These are phyloP conservation scores for Paramecium tetraurelia DNA, from an alignment of 73 alveolate genomes.

Conservation along the genomic window DNA sequence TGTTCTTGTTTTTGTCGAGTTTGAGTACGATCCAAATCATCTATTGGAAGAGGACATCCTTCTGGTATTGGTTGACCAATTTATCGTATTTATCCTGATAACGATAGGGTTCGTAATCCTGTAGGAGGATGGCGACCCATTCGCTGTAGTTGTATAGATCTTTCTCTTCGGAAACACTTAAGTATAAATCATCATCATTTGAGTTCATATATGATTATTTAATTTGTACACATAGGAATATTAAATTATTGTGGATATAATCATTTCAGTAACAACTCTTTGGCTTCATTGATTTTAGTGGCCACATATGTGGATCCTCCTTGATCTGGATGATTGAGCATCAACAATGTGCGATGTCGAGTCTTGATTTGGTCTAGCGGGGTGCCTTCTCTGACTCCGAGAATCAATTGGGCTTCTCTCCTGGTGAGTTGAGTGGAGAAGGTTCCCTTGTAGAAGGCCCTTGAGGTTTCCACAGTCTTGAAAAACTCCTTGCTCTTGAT, in stretches of 20 bases:
- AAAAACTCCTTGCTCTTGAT: not conserved
- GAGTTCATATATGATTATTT: not conserved
- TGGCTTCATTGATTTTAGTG: constrained; percentile 91
- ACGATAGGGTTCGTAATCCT: constrained; percentile 15
- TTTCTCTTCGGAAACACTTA: constrained; percentile 2
- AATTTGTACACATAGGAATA: not conserved
- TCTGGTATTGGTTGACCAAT: not conserved
- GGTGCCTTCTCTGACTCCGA: constrained; percentile 75
- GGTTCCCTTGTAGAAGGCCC: constrained; percentile 70
- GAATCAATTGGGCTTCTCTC: constrained; percentile 83
- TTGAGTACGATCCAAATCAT: constrained; percentile 1
- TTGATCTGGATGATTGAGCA: constrained; percentile 88
- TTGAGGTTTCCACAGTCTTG: not conserved
- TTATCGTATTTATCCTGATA: constrained; percentile 5
- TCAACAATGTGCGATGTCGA: constrained; percentile 81
- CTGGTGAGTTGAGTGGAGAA: constrained; percentile 71
- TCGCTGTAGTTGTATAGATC: not conserved
- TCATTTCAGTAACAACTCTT: constrained; percentile 70
- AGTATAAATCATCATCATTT: constrained; percentile 1
- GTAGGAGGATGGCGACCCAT: not conserved
- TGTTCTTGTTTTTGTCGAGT: not conserved
- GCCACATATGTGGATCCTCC: constrained; percentile 91
- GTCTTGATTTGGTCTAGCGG: constrained; percentile 66
- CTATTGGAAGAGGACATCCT: not conserved
- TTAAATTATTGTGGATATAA: not conserved